These are phyloP conservation scores for Diaporthe eres DNA, from an alignment of 2,329 filamentous ascomycete genomes.

Conservation along the genomic window DNA sequence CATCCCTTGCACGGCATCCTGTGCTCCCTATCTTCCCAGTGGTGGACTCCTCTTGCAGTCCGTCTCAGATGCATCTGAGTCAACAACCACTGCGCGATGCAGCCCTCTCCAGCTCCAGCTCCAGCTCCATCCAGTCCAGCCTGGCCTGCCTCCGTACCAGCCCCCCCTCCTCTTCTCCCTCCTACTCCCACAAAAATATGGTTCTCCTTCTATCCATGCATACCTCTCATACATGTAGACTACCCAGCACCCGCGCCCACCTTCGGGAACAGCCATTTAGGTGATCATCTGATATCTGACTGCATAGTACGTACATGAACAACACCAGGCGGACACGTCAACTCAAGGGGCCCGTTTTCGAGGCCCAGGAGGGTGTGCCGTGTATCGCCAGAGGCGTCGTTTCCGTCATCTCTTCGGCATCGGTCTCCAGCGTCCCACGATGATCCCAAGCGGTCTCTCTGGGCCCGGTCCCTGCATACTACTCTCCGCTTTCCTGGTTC, in stretches of 20 bases:
- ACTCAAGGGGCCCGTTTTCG: constrained; percentile 41
- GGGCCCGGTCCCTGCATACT: constrained; percentile 14
- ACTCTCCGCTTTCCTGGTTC: constrained; percentile 8
- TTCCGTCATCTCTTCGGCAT: constrained; percentile 12
- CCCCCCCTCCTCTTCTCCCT: neutral
- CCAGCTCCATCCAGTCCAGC: neutral
- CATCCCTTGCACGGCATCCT: constrained; percentile 36
- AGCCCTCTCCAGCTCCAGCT: constrained; percentile 28
- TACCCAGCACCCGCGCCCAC: constrained; percentile 21
- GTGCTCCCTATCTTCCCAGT: constrained; percentile 16
- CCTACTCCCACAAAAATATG: neutral
- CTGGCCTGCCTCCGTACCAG: neutral
- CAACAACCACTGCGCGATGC: constrained; percentile 25
- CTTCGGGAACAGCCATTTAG: constrained; percentile 39
- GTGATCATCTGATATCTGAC: constrained; percentile 41
- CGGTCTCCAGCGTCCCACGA: constrained; percentile 3
- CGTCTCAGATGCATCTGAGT: constrained; percentile 43
- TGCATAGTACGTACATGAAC: constrained; percentile 41
- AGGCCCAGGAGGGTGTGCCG: constrained; percentile 36
- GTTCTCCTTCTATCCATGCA: constrained; percentile 7
- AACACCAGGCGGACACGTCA: constrained; percentile 40
- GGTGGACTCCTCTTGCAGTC: constrained; percentile 24
- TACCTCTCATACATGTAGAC: constrained; percentile 17
- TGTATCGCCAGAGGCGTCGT: constrained; percentile 33
- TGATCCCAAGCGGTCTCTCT: constrained; percentile 15